Conservation (phyloP, 139 green algal genomes). For the Gonium pectorale region DNA sequence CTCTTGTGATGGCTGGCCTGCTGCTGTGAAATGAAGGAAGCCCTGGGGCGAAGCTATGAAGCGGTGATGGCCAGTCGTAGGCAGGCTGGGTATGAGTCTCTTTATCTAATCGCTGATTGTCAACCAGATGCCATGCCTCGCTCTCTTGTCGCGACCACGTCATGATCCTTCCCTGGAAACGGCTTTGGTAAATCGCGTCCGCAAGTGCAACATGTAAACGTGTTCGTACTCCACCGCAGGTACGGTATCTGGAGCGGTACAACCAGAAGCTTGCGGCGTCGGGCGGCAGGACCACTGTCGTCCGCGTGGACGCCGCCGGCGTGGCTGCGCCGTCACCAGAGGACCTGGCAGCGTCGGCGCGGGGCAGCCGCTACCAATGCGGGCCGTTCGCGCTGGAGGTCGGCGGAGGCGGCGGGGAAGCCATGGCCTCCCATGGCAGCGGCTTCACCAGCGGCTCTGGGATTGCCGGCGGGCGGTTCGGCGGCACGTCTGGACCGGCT, state of each 20-base stretch:
- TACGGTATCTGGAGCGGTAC: constrained; percentile 68
- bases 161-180: too few species aligned
- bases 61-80: too few species aligned
- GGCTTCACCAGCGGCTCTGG: not conserved
- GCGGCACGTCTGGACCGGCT: not conserved
- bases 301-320: constrained; percentile 45
- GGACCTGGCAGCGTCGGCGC: constrained; percentile 6
- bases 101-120: too few species aligned
- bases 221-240: constrained; percentile 9
- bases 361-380: constrained; percentile 55
- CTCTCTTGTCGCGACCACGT: too few species aligned
- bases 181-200: too few species aligned
- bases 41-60: too few species aligned
- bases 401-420: not conserved
- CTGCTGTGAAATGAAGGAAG: too few species aligned
- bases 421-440: not conserved
- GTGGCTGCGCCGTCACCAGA: constrained; percentile 12
- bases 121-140: too few species aligned
- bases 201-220: not conserved
- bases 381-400: constrained; percentile 59
- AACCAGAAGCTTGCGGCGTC: constrained; percentile 27
- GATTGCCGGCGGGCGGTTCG: not conserved
- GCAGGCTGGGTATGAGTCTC: too few species aligned
- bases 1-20: too few species aligned
- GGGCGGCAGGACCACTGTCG: constrained; percentile 19